Conservation (phyloP, 148 eudicot genomes). For the Dysphania ambrosioides region DNA sequence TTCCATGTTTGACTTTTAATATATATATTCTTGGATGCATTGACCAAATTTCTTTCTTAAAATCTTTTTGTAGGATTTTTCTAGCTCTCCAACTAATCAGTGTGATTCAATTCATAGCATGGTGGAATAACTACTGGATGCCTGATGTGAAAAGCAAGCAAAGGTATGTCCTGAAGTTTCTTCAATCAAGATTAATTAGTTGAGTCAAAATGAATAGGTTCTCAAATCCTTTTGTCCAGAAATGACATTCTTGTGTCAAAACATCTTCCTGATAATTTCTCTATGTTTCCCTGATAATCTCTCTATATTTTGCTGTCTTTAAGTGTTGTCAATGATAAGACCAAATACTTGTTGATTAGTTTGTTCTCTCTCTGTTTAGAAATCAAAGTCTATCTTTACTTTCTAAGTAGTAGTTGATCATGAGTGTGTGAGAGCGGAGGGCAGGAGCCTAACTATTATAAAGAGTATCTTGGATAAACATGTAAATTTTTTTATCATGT, state of each 20-base stretch:
- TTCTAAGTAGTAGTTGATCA: neutral
- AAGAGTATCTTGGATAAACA: no score
- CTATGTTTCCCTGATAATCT: neutral
- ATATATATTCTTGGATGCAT: no score
- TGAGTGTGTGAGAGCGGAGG: neutral
- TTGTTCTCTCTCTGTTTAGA: neutral
- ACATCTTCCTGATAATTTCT: neutral
- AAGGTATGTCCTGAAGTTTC: constrained; percentile 39
- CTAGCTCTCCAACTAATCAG: constrained; percentile 86
- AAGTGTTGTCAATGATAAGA: neutral
- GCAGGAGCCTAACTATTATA: no score
- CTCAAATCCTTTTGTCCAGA: neutral
- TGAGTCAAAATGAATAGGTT: neutral
- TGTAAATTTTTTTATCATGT: no score
- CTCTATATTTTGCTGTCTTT: neutral
- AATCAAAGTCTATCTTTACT: neutral
- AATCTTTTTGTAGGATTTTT: constrained; percentile 51
- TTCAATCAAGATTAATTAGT: neutral
- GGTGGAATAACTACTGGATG: constrained; percentile 97
- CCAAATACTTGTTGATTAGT: neutral
- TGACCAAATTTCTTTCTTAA: neutral
- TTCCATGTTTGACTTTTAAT: neutral
- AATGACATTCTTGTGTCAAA: neutral
- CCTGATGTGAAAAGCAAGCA: constrained; percentile 57
- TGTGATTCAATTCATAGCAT: constrained; percentile 80